Percentiles rank a stretch among this genome's conserved stretches.
These are phyloP conservation scores for Ceratocystis eucalypticola DNA, from an alignment of 2,329 filamentous ascomycete genomes.

Conservation along the genomic window DNA sequence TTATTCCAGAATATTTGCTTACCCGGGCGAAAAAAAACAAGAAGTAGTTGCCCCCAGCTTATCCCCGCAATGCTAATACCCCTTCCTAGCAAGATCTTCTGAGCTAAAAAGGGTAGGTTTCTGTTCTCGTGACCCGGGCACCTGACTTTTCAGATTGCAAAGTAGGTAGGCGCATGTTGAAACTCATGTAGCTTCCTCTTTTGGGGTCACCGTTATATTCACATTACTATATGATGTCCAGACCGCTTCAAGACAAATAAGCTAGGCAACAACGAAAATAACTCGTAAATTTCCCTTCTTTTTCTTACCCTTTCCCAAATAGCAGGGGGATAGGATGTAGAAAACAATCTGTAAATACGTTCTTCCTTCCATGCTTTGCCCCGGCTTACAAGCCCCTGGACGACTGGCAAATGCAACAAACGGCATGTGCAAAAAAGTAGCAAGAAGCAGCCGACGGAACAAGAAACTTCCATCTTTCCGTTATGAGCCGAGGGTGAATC, in stretches of 20 bases:
- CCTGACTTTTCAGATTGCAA: slow-evolving; percentile 3
- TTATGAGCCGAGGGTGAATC: slow-evolving; percentile 4
- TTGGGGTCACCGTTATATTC: too few species aligned
- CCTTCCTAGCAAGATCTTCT: neutral
- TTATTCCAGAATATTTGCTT: neutral
- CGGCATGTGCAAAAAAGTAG: neutral
- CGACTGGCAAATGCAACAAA: neutral
- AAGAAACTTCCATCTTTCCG: slow-evolving; percentile 10
- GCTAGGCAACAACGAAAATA: neutral
- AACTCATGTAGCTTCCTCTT: neutral
- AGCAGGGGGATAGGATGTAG: neutral
- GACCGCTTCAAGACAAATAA: neutral
- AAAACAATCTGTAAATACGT: neutral
- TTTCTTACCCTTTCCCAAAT: neutral
- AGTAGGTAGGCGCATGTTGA: neutral
- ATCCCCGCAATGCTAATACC: neutral
- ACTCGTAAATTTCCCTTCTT: neutral
- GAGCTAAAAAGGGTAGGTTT: neutral
- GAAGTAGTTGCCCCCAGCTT: neutral
- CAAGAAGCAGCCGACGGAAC: slow-evolving; percentile 4
- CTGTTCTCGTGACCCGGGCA: slow-evolving; percentile 4
- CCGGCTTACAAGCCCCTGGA: neutral
- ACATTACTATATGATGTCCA: neutral
- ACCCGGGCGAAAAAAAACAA: neutral
- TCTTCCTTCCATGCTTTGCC: neutral